Evolutionary conservation across 495 filamentous ascomycete species (phyloP), one percentile per base, ranked within the genome.

Genomic region (Aspergillus incahuasiensis): DNA sequence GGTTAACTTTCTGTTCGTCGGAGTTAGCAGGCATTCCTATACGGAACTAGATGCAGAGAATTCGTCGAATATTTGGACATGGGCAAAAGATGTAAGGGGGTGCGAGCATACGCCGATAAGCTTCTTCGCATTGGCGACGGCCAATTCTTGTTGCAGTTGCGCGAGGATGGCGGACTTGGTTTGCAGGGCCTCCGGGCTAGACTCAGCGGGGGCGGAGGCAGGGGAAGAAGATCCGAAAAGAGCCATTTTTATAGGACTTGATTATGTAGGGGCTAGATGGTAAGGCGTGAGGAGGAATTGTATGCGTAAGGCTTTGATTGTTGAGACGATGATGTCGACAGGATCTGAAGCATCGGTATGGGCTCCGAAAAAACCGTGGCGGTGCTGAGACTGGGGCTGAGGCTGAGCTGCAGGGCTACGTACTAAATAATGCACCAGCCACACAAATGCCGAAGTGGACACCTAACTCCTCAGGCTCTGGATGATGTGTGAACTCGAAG

Each of bases 1-100:
- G 85, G 80, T 97, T 96, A 71, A 97, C 80, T 87, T 91, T 95
- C 94, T 97, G 60, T 42, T n/a, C 2, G 25, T 35, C 15, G 24
- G n/a, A 12, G 13, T 48, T 53, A 56, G 45, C 24, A 40, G 32
- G 43, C 7, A 3, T 11, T 11, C 9, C 5, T 7, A 35, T 2
- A 5, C 13, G 6, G 41, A 34, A 42, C 22, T 25, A 15, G 8
- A n/a, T n/a, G n/a, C n/a, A n/a, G n/a, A n/a, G 13, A 30, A 30
- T 1, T 22, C 1, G 24, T 24, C 16, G 8, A 15, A 16, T 20
- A 52, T 12, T 28, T 8, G 25, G 6, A 13, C 15, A 25, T 38
- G 39, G 6, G 39, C 11, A 40, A 51, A 7, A 9, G 4, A 40
- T 19, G 12, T 25, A 38, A 34, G 16, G 51, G 50, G 50, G 20